Base-by-base conservation (phyloP, 441 rosid species). In the Biscutella auriculata region DNA sequence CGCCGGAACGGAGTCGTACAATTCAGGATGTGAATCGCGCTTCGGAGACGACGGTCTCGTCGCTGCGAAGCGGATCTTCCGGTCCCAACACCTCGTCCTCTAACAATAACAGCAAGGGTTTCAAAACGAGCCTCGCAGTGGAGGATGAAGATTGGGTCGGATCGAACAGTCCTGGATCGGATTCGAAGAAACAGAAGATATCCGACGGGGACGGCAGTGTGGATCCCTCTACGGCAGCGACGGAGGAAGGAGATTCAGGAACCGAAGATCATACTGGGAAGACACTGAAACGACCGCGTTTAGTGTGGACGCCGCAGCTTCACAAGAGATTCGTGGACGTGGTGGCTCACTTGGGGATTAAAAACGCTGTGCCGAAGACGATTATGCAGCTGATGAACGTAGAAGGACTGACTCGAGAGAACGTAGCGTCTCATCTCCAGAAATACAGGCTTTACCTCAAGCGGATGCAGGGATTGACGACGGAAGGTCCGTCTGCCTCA, bases 371-470 rank as follows among this genome's bases (percentile, higher is more conserved):
- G 0, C n/a, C n/a, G n/a, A n/a, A n/a, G n/a, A n/a, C n/a, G n/a
- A n/a, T n/a, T n/a, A n/a, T n/a, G n/a, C n/a, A 90, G 77, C 47
- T 90, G 67, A 94, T 94, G 99, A 94, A 94, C 63, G 99, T 94
- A 0, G 97, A 90, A 48, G 99, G 99, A 2, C 26, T 94, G 64
- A 90, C 95, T 12, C 79, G 97, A 9, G 97, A 94, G 48, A 94
- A 90, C 76, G 99, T 94, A 0, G 99, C 99, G 1, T 88, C 95
- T 58, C 97, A 94, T 64, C 60, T 94, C 50, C 99, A 94, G 54
- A 94, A 94, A 65, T 94, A 94, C 57, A 74, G 99, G 13, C 82
- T 94, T 4, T 94, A 87, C 57, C 71, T 90, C 57, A 94, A 82
- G 61, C 52, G 99, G 76, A 94, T 87, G 97, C 90, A 88, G 32